Base-by-base conservation (phyloP, 768 basidiomycete species). In the Boletus reticuloceps region DNA sequence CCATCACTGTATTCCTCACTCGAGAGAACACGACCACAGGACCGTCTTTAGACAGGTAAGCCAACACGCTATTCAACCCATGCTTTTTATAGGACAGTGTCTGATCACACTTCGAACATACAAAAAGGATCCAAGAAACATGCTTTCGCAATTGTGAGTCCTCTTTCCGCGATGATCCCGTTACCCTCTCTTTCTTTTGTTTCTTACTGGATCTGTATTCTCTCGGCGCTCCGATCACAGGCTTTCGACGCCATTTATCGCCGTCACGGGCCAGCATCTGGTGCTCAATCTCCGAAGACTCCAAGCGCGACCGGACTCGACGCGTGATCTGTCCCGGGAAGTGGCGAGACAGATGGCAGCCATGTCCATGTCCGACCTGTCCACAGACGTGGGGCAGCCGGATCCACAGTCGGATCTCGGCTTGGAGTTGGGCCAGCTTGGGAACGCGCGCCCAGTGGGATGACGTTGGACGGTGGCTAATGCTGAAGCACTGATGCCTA, bases 211-310 rank as follows among this genome's bases (percentile, higher is more conserved):
- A 36, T 36, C 14, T 14, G 34, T 14, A 36, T n/a, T 36, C 34
- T 36, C 14, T 36, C 34, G 10, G 14, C 34, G 34, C 27, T 29
- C 9, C 9, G 27, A 4, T 34, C 13, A 9, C 39, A 64, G 64
- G 25, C 0, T 61, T 4, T 48, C 62, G 22, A 47, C 20, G 16
- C 56, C 61, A 1, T 13, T 64, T 7, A 13, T 65, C 10, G 37
- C 50, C 3, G 17, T 66, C 39, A 53, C 55, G 46, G 68, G 52
- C 47, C 69, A 55, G 54, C 70, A 59, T 44, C 66, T 61, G 50
- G 64, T 60, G 34, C 54, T 61, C 52, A 68, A 62, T 52, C 60
- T 62, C 16, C 54, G 51, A 13, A 27, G 38, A 58, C 58, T 64
- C 5, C 53, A 46, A 20, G 16, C 25, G 19, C 48, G 6, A 1